phyloP scores from a whole-genome alignment of 306 rosid species.

The Trifolium fragiferum region DNA sequence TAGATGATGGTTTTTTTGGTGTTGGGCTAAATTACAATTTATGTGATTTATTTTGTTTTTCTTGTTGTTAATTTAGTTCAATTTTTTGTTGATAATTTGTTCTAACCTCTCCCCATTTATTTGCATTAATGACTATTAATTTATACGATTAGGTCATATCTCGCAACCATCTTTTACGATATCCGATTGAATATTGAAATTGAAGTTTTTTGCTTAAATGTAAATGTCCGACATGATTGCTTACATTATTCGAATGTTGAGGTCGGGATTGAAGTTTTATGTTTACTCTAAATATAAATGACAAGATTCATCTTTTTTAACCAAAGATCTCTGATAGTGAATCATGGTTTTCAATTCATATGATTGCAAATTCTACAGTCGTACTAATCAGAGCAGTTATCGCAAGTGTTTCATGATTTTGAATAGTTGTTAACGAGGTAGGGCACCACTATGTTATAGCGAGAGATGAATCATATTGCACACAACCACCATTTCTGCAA shows the following conservation, averaged over 20 bases:
- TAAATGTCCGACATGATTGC: background rate
- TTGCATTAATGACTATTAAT: no score
- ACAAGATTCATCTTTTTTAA: background rate
- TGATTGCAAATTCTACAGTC: background rate
- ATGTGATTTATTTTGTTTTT: background rate
- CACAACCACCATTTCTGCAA: no score
- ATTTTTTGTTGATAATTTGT: no score
- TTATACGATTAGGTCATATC: no score
- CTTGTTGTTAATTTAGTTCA: background rate
- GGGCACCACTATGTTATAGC: background rate
- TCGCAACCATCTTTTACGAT: no score
- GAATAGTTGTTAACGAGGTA: background rate
- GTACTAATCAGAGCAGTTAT: background rate
- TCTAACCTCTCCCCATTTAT: no score
- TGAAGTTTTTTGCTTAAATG: no score
- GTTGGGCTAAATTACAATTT: background rate
- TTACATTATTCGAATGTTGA: background rate
- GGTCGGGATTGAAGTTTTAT: background rate
- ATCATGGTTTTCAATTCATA: no score
- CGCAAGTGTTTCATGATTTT: background rate
- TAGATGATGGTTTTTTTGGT: background rate
- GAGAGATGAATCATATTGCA: no score
- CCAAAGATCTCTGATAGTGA: no score
- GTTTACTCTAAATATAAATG: background rate
- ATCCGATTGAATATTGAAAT: no score